Percentiles rank a stretch among this genome's conserved stretches.
Conservation (phyloP, 2,329 filamentous ascomycete species). For the Niveomyces coronatus region DNA sequence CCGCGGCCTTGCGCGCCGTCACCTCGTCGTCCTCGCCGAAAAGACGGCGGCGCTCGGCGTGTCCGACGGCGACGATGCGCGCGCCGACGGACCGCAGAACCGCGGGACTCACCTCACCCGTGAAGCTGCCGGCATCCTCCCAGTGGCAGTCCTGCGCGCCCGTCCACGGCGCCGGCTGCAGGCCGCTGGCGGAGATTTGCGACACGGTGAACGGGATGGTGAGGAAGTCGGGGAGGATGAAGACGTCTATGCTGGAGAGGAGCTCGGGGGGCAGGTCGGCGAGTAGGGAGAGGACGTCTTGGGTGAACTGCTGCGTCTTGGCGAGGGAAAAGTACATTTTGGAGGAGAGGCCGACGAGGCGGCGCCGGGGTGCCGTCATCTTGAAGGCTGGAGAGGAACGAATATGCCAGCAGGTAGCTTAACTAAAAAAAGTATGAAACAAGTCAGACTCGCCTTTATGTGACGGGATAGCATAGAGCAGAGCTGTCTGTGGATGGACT, state of each 20-base stretch:
- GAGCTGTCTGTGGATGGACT: no score
- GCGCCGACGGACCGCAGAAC: constrained; percentile 59
- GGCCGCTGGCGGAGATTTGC: constrained; percentile 30
- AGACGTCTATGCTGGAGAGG: constrained; percentile 52
- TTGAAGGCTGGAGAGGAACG: no score
- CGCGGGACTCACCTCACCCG: constrained; percentile 64
- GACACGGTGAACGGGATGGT: constrained; percentile 46
- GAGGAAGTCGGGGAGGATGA: constrained; percentile 70
- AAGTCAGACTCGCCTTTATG: no score
- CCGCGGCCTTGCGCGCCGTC: constrained; percentile 58
- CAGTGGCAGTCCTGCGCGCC: constrained; percentile 70
- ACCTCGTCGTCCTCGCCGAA: constrained; percentile 66
- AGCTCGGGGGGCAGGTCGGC: constrained; percentile 30
- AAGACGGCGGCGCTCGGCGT: constrained; percentile 64
- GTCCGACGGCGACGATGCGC: constrained; percentile 65
- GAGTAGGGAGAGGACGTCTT: constrained; percentile 35
- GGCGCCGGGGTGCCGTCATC: constrained; percentile 32
- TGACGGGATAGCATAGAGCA: no score
- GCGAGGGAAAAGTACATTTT: constrained; percentile 72
- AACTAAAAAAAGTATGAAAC: no score
- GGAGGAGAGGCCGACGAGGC: constrained; percentile 61
- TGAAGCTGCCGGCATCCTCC: constrained; percentile 63
- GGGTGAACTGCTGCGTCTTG: constrained; percentile 48
- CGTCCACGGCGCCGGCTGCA: constrained; percentile 39
- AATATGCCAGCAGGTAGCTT: no score